Evolutionary conservation across 768 basidiomycete genomes (phyloP).

Genomic region (Solioccasus polychromus): DNA sequence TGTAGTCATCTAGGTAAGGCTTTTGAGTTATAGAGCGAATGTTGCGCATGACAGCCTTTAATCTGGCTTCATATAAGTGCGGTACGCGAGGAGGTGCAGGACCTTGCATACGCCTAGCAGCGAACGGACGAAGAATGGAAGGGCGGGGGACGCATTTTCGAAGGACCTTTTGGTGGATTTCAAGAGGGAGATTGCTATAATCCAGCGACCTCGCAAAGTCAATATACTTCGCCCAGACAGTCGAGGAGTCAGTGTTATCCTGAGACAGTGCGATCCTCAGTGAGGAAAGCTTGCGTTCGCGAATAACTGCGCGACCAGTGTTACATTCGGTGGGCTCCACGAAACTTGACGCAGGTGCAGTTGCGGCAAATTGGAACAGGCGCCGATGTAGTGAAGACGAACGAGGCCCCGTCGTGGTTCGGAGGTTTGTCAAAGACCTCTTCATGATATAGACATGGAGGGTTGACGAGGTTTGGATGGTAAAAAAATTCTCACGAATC

Average conservation of each 20-base stretch:
- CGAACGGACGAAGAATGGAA: constrained; percentile 41
- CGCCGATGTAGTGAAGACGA: constrained; percentile 5
- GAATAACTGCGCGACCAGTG: constrained; percentile 7
- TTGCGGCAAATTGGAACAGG: constrained; percentile 10
- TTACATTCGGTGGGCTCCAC: constrained; percentile 9
- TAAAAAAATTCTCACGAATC: constrained; percentile 19
- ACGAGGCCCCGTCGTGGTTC: constrained; percentile 9
- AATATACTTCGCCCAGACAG: constrained; percentile 65
- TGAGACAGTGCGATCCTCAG: constrained; percentile 31
- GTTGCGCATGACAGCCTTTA: constrained; percentile 65
- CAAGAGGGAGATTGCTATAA: constrained; percentile 51
- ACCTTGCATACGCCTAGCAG: constrained; percentile 40
- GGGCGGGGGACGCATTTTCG: constrained; percentile 58
- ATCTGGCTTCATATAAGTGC: constrained; percentile 63
- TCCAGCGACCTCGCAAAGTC: constrained; percentile 51
- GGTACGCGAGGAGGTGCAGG: constrained; percentile 36
- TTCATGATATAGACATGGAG: constrained; percentile 23
- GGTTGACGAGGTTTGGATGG: neutral
- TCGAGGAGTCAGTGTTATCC: constrained; percentile 38
- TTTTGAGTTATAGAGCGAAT: constrained; percentile 51
- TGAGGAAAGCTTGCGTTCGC: constrained; percentile 26
- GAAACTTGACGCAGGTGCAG: neutral
- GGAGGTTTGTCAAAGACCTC: constrained; percentile 21
- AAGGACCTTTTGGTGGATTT: constrained; percentile 67
- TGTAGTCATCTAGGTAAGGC: constrained; percentile 60